Evolutionary conservation across 768 basidiomycete species (phyloP), one percentile per base, ranked within the genome.

Genomic region (Nidularia sp.): DNA sequence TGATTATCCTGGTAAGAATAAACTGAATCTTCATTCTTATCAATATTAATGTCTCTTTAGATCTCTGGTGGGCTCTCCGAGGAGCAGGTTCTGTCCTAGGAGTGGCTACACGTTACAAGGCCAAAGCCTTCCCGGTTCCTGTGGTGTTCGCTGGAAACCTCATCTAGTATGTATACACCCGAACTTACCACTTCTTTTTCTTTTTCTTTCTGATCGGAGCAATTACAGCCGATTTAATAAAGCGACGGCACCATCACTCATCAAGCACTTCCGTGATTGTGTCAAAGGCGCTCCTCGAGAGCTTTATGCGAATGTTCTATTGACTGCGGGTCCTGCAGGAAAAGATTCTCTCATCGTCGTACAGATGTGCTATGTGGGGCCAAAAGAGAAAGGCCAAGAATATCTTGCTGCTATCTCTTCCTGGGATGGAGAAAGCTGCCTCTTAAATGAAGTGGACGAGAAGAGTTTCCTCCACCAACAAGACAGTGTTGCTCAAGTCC

Each of bases 201-300:
- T 15, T 35, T 53, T 49, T 56, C 42, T 32, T 60, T 34, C 58
- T 57, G 34, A 57, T 36, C 22, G 41, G 29, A 51, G 25, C 13
- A 52, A 57, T 47, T 55, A 5, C 60, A 95, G 93, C 67, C 88
- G 90, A 35, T 97, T 96, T 72, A 85, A 91, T 66, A 81, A 78
- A 46, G 80, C 84, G n/a, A 95, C 92, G 0, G 87, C 94, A 0
- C 85, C 91, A 3, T 92, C 90, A 4, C 80, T 96, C 44, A 84
- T 97, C 63, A 87, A 85, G 57, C 94, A 96, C 68, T 92, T 93
- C 72, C 84, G 94, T 25, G 94, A 97, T 66, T 94, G 92, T 61
- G 80, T 95, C 72, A 95, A 95, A 63, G 84, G 85, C 39, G 89
- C 90, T 9, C 91, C 93, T 1, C 80, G 88, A 7, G 87, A 92